These are phyloP conservation scores for Fraxinus dipetala DNA, from an alignment of 305 asterid genomes.

Conservation along the genomic window DNA sequence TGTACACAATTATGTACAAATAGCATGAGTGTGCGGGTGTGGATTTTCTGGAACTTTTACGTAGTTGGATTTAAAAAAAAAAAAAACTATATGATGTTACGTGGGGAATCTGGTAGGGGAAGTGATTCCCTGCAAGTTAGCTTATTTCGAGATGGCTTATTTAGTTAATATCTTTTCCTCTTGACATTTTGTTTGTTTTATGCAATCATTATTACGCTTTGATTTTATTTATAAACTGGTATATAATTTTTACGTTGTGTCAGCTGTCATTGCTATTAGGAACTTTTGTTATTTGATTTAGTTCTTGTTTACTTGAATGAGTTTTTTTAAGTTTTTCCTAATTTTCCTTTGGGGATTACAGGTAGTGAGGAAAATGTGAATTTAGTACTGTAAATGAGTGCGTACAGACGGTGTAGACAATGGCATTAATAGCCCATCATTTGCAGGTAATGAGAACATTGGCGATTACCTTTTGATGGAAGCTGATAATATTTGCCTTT, in stretches of 20 bases:
- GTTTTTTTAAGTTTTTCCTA: background rate
- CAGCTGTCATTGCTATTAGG: background rate
- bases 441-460: constrained; percentile 33
- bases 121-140: background rate
- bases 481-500: constrained; percentile 5
- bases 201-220: background rate
- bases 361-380: constrained; percentile 15
- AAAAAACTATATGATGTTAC: background rate
- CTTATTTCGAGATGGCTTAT: background rate
- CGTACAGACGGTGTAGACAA: constrained; percentile 29
- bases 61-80: background rate
- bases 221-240: background rate
- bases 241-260: background rate
- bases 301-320: background rate
- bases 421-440: constrained; percentile 41
- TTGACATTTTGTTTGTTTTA: background rate
- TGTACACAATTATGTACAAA: background rate
- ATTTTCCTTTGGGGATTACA: constrained; percentile 1
- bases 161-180: background rate
- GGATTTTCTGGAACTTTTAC: background rate
- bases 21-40: background rate
- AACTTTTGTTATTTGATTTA: background rate
- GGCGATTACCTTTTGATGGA: background rate
- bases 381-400: constrained; percentile 24
- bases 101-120: background rate